Evolutionary conservation across 164 flowering plant species (phyloP).

Genomic region (Warburgia ugandensis): DNA sequence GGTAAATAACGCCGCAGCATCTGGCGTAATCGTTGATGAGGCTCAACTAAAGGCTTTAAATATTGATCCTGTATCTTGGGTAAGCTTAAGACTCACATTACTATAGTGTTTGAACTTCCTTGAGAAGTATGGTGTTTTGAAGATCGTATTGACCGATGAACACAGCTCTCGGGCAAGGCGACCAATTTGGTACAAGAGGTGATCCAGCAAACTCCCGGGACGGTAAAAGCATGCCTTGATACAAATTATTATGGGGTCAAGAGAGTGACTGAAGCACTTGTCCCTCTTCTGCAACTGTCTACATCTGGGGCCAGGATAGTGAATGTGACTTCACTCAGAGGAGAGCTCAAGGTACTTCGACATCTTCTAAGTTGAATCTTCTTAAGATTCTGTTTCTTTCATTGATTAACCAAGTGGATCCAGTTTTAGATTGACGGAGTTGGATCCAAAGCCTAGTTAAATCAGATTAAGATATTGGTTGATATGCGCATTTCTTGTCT

Average conservation of each 20-base stretch:
- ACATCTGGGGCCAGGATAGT: slow-evolving; percentile 16
- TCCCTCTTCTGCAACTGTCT: slow-evolving; percentile 21
- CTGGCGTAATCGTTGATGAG: slow-evolving; percentile 46
- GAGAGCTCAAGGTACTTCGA: slow-evolving; percentile 17
- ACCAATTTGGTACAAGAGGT: slow-evolving; percentile 36
- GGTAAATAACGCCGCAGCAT: slow-evolving; percentile 65
- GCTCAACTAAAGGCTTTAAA: slow-evolving; percentile 41
- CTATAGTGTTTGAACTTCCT: not conserved
- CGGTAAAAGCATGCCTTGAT: slow-evolving; percentile 17
- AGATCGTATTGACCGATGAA: too few relatives aligned
- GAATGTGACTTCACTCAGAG: slow-evolving; percentile 19
- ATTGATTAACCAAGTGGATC: too few relatives aligned
- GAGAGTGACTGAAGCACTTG: slow-evolving; percentile 19
- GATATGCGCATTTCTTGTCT: too few relatives aligned
- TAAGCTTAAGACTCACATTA: slow-evolving; percentile 10
- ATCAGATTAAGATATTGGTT: too few relatives aligned
- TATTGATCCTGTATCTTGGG: slow-evolving; percentile 52
- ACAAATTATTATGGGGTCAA: slow-evolving; percentile 26
- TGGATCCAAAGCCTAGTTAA: too few relatives aligned
- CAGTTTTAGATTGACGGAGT: too few relatives aligned
- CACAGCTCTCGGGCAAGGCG: slow-evolving; percentile 67
- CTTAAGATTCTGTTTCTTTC: not conserved
- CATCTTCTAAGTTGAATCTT: not conserved
- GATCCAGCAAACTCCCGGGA: slow-evolving; percentile 20
- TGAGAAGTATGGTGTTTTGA: not conserved